A percentile compares a stretch with the other conserved stretches of the same genome.
Conservation (phyloP, 2,329 filamentous ascomycete genomes). For the Pyricularia sp. region DNA sequence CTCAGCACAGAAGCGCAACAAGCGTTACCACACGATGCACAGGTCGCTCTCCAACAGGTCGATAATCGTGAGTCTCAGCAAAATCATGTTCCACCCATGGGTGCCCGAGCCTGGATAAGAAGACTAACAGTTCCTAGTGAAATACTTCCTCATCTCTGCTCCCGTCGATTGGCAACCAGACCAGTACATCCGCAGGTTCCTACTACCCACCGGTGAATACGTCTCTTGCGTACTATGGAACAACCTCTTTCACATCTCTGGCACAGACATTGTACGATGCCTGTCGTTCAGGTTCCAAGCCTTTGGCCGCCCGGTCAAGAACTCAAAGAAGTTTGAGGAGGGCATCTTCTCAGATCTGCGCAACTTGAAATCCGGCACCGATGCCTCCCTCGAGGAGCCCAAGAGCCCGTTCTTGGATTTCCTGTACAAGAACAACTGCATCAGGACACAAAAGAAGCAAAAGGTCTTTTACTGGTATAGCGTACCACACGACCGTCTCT, state of each 20-base stretch:
- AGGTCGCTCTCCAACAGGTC: slow-evolving; percentile 95
- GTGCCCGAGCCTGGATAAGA: background rate
- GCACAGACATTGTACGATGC: slow-evolving; percentile 97
- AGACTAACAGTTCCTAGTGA: slow-evolving; percentile 49
- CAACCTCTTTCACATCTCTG: slow-evolving; percentile 98
- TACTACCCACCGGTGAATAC: slow-evolving; percentile 95
- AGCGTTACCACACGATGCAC: slow-evolving; percentile 88
- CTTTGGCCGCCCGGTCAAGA: slow-evolving; percentile 96
- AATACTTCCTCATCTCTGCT: slow-evolving; percentile 98
- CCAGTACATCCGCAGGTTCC: slow-evolving; percentile 91
- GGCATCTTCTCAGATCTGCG: slow-evolving; percentile 98
- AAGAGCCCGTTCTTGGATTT: slow-evolving; percentile 99
- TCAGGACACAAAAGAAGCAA: slow-evolving; percentile 98
- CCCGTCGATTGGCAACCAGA: slow-evolving; percentile 96
- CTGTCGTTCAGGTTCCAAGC: slow-evolving; percentile 97
- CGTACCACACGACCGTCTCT: slow-evolving; percentile 93
- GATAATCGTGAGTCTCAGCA: slow-evolving; percentile 72
- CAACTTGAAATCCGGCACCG: slow-evolving; percentile 96
- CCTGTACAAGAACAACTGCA: slow-evolving; percentile 99
- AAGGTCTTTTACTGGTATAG: slow-evolving; percentile 99
- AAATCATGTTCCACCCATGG: background rate
- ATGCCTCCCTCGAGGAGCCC: slow-evolving; percentile 95
- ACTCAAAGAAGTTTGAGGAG: slow-evolving; percentile 99
- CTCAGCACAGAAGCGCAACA: slow-evolving; percentile 95
- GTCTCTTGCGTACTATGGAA: slow-evolving; percentile 98